Base-by-base conservation (phyloP, 805 yeast species). In the Candida arabinofermentans region DNA sequence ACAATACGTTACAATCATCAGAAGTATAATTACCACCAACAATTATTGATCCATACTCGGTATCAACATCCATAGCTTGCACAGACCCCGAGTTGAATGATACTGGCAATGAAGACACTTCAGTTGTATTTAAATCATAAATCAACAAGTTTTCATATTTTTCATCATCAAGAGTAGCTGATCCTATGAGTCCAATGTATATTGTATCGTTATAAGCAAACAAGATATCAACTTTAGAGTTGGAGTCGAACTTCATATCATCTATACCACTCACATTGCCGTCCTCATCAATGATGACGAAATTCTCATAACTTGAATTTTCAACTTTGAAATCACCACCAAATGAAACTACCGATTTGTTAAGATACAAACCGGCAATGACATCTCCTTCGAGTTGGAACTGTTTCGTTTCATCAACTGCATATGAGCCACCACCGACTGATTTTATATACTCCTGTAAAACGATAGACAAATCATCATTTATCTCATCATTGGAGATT, bases 11-110 rank as follows among this genome's bases (percentile, higher is more conserved):
- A 61, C 96, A 89, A 5, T 47, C 44, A 14, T 41, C 39, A 17
- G 68, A 58, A 17, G 70, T 72, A 57, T 86, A 88, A 33, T 74
- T 69, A 19, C 97, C 96, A 30, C 85, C 96, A 10, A 86, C 86
- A 24, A 81, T 67, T 22, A 88, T 62, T 16, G 68, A 51, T 23
- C 69, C 66, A 23, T 61, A 63, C 19, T 66, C 66, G 24, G 72
- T 69, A 26, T 65, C 65, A 14, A 71, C 48, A 14, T 61, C 59
- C 39, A 75, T 59, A 1, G 76, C 59, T 12, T 68, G 67, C 12
- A 79, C 70, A 4, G 49, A 47, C 3, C 65, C 62, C 9, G 67
- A 58, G 2, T 73, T 59, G 8, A 65, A 56, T 16, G 59, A 40
- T 8, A 65, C 64, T 12, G 60, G 59, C 19, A 79, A 57, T 14